Evolutionary conservation across 768 basidiomycete species (phyloP), one percentile per base, ranked within the genome.

Genomic region (Hypholoma fasciculare): DNA sequence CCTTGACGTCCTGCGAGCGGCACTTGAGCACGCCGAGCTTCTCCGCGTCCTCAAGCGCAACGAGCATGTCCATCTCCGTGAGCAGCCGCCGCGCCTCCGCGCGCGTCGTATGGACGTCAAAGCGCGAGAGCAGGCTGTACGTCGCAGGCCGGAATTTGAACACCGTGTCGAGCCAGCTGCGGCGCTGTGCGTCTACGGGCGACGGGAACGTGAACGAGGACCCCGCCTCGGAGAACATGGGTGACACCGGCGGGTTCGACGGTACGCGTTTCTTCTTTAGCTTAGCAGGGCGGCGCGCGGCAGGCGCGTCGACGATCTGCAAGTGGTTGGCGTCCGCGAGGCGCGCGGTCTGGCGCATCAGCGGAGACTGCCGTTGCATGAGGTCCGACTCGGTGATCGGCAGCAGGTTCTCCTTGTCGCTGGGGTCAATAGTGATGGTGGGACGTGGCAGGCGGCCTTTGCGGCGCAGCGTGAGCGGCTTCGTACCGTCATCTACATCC

Each of bases 91-190:
- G 81, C 71, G 92, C 91, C 66, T 90, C 87, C 63, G 85, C 84
- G 49, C 89, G 78, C 6, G 94, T 90, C 40, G 81, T 85, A 60
- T 84, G 78, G 11, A 79, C 71, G 58, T 87, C 84, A 55, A 81
- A 78, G 13, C 78, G 71, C 4, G 89, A 92, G 43, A 83, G 71
- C 11, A 95, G 76, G 38, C 64, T 72, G 57, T 83, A 84, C 30
- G 73, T 78, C 30, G 84, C 75, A 0, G 91, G 86, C 66, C 89
- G 92, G 76, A 93, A 88, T 69, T 85, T 90, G 82, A 98, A 96
- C 42, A 97, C 82, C 65, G 87, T 90, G 44, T 86, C 86, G 60
- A 99, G 84, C 96, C 96, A 98, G 51, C 81, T 83, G 60, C 84
- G 83, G 73, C 82, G 87, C 16, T 84, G 82, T 26, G 75, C 74